phyloP scores from a whole-genome alignment of 2,329 filamentous ascomycete genomes.

The Neophaeococcomyces aloes region DNA sequence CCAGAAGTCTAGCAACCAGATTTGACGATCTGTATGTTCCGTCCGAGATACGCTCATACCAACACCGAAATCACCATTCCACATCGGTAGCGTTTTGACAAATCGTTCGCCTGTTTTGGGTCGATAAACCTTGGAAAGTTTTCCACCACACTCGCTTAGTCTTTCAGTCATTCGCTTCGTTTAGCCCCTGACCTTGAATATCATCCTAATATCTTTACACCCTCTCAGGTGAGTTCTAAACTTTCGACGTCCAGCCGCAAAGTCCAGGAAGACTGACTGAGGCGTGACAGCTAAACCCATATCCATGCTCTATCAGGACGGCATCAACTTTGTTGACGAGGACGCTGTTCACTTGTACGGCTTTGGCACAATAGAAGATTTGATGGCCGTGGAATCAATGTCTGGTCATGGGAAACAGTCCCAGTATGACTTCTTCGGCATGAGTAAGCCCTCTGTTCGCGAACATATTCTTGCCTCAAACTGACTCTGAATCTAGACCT shows the following conservation, averaged over 20 bases:
- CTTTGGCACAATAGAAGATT: constrained; percentile 5
- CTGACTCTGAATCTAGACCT: constrained; percentile 1
- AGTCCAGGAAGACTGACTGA: constrained; percentile 3
- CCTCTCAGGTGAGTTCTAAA: constrained; percentile 33
- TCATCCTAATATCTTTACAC: constrained; percentile 39
- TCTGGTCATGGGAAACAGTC: constrained; percentile 6
- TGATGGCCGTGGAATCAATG: constrained; percentile 4
- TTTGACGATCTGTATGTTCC: constrained; percentile 7
- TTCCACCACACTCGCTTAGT: constrained; percentile 37
- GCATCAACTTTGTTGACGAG: constrained; percentile 6
- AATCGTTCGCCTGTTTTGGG: constrained; percentile 37
- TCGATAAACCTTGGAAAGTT: constrained; percentile 24
- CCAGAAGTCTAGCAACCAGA: constrained; percentile 2
- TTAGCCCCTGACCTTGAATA: constrained; percentile 30
- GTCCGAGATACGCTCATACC: constrained; percentile 2
- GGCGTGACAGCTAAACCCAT: background rate
- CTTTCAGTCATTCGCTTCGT: constrained; percentile 37
- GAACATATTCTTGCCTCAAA: background rate
- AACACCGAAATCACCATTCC: constrained; percentile 4
- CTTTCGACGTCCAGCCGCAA: background rate
- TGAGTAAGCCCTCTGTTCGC: background rate
- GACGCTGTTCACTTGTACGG: constrained; percentile 3
- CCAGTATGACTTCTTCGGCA: constrained; percentile 1
- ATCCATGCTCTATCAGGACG: constrained; percentile 9
- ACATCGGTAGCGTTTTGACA: constrained; percentile 21